Evolutionary conservation across 1,139 yeast species (phyloP).

Genomic region (Lodderomyces orthopsilosis): DNA sequence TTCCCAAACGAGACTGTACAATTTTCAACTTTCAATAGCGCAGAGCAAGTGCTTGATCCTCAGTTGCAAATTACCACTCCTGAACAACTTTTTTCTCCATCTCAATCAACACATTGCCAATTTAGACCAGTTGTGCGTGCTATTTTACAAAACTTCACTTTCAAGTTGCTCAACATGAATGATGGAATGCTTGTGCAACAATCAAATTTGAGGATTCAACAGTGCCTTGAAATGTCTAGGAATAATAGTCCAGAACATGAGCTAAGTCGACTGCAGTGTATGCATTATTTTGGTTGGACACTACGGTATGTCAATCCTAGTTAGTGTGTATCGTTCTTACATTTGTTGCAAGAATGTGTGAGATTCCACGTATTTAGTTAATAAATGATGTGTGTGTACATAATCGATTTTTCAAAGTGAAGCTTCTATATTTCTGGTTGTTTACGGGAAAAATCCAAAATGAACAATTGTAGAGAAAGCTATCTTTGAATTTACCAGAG

Average conservation of each 20-base stretch:
- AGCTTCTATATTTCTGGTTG: too few relatives aligned
- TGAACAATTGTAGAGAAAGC: too few relatives aligned
- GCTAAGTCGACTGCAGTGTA: not conserved
- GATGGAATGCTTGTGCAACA: slow-evolving; percentile 19
- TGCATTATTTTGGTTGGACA: slow-evolving; percentile 14
- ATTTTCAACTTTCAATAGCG: not conserved
- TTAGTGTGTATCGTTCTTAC: not conserved
- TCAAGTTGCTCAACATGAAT: slow-evolving; percentile 20
- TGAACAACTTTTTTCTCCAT: not conserved
- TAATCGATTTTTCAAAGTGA: too few relatives aligned
- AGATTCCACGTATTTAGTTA: too few relatives aligned
- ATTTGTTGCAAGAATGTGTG: too few relatives aligned
- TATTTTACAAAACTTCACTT: slow-evolving; percentile 20
- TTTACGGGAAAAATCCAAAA: too few relatives aligned
- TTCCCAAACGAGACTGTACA: slow-evolving; percentile 16
- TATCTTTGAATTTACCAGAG: too few relatives aligned
- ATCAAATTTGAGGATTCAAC: not conserved
- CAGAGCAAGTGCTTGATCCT: not conserved
- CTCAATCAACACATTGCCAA: not conserved
- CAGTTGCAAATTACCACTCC: not conserved
- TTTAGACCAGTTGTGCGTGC: slow-evolving; percentile 8
- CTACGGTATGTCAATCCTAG: slow-evolving; percentile 9
- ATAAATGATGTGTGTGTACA: too few relatives aligned
- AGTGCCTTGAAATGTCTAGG: slow-evolving; percentile 17
- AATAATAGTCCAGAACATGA: slow-evolving; percentile 10